Evolutionary conservation across 257 asterid species (phyloP).

Genomic region (Petunia secreta): DNA sequence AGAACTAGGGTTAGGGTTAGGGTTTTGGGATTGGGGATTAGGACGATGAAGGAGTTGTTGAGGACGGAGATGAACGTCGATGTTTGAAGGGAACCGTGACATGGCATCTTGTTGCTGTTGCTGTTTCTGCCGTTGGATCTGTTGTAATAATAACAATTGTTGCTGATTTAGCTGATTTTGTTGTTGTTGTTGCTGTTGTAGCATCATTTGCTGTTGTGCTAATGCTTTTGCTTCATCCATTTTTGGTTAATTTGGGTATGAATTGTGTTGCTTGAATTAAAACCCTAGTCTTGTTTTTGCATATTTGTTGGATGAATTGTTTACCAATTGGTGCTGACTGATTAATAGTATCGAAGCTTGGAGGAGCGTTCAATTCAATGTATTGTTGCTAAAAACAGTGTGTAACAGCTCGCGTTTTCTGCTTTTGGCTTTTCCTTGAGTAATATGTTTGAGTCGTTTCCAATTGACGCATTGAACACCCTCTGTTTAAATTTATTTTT

Average conservation of each 20-base stretch:
- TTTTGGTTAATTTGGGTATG: neutral
- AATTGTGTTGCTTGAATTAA: neutral
- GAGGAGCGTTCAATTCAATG: neutral
- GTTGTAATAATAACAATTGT: constrained; percentile 37
- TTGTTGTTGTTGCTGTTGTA: constrained; percentile 27
- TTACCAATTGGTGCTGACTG: constrained; percentile 3
- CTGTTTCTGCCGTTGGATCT: constrained; percentile 54
- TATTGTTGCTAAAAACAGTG: neutral
- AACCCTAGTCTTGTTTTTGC: neutral
- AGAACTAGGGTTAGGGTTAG: constrained; percentile 42
- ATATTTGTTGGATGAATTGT: neutral
- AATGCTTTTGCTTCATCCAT: constrained; percentile 35
- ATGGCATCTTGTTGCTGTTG: constrained; percentile 73
- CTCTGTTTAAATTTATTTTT: no score
- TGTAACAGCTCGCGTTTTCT: neutral
- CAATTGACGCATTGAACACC: no score
- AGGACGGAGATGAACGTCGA: constrained; percentile 95
- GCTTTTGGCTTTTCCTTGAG: neutral
- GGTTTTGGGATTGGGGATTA: constrained; percentile 44
- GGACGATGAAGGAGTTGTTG: constrained; percentile 58
- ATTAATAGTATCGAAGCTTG: neutral
- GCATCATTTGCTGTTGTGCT: constrained; percentile 28
- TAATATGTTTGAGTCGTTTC: neutral
- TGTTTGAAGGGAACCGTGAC: constrained; percentile 93
- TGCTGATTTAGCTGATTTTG: constrained; percentile 36